Conservation (phyloP, 345 rosid genomes). For the Ricinus communis region DNA sequence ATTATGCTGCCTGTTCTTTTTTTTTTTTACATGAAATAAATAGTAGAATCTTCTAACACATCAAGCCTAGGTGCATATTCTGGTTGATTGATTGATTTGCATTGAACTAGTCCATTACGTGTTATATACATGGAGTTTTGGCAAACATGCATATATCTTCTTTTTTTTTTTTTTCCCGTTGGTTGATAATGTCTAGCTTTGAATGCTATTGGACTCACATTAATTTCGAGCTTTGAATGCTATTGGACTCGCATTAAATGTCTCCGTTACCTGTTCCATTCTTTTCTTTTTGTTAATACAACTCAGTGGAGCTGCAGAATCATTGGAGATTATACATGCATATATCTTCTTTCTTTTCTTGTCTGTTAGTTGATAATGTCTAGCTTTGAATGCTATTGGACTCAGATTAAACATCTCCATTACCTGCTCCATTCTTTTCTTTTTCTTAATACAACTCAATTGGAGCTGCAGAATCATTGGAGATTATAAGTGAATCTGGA, state of each 20-base stretch:
- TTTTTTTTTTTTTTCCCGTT: background rate
- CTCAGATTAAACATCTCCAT: conserved; percentile 24
- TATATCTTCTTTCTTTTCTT: no score
- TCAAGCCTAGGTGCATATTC: no score
- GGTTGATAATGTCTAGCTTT: conserved; percentile 22
- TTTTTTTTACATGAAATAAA: no score
- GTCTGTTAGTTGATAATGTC: background rate
- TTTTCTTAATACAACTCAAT: no score
- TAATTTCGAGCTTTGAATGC: conserved; percentile 49
- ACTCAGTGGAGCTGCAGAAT: conserved; percentile 21
- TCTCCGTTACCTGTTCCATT: conserved; percentile 17
- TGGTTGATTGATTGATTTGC: no score
- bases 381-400: conserved; percentile 62
- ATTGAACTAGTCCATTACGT: no score
- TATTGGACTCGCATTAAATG: conserved; percentile 43
- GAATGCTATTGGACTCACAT: conserved; percentile 54
- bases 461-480: conserved; percentile 28
- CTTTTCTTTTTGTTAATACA: no score
- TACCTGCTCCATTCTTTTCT: conserved; percentile 20
- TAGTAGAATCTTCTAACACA: no score
- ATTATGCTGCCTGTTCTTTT: no score
- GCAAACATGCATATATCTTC: no score
- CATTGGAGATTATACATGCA: no score
- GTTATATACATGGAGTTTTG: no score
- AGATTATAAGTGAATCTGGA: conserved; percentile 9